Evolutionary conservation across 768 basidiomycete genomes (phyloP), one percentile per base, ranked within the genome.

Genomic region (Calocybe indica): DNA sequence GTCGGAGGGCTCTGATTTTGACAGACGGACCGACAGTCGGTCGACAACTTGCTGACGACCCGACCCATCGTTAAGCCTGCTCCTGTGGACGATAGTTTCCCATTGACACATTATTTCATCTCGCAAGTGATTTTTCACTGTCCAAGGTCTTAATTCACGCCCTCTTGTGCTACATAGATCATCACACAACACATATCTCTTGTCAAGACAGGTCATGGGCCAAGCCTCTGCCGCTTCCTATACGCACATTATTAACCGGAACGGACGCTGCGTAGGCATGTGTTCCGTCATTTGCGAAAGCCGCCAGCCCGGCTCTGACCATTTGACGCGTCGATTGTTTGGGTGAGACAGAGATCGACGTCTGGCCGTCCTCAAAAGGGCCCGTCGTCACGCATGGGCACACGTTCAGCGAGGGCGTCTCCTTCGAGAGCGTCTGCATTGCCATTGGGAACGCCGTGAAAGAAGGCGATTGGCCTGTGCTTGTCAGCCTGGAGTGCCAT

Each of bases 101-200:
- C 80, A 6, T 55, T 81, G 33, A 75, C 73, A 3, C 64, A 78
- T 43, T 83, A 84, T 55, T 81, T 76, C 50, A 69, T 83, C 45
- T 82, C 80, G 71, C 73, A 52, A 48, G 72, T 59, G n/a, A 14
- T 30, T 15, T 28, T 30, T n/a, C 37, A 42, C 32, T 34, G 28
- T 40, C 40, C 42, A 9, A 15, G 9, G 13, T 12, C 31, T 13
- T 2, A 7, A n/a, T 9, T 36, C 29, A n/a, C 14, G 5, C 13
- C 44, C 14, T 1, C 14, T 12, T 6, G 13, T 36, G 30, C 12
- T 10, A 9, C 45, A 11, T 58, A 80, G 80, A 5, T 79, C 81
- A 1, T 82, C 80, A 0, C 82, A 85, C 53, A 84, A 85, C 55
- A 83, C 83, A 1, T 85, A 85, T 53, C 71, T 85, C 0, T 62